Evolutionary conservation across 331 rosid species (phyloP).

Genomic region (Arachis monticola): DNA sequence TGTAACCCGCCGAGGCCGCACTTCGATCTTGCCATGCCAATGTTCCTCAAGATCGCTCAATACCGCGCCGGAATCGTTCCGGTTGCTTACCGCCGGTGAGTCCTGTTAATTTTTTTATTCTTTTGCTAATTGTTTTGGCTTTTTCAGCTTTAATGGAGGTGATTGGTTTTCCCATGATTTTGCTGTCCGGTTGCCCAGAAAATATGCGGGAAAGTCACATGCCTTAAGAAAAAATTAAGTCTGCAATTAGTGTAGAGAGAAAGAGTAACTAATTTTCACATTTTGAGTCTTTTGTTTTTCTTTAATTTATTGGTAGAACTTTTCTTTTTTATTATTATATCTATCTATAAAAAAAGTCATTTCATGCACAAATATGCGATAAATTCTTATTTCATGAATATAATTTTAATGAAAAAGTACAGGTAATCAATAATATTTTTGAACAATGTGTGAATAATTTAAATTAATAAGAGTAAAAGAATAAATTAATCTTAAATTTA

Average conservation of each 20-base stretch:
- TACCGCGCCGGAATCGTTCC: conserved; percentile 99
- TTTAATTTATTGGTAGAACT: too few relatives aligned
- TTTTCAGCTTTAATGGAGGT: not conserved
- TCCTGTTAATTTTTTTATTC: not conserved
- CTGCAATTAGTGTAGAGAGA: not conserved
- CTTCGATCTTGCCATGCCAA: conserved; percentile 98
- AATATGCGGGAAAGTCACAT: not conserved
- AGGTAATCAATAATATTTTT: too few relatives aligned
- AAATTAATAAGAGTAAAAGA: too few relatives aligned
- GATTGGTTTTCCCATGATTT: conserved; percentile 20
- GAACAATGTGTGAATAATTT: too few relatives aligned
- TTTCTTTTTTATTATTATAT: too few relatives aligned
- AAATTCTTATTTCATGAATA: too few relatives aligned
- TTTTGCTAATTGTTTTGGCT: not conserved
- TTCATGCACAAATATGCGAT: too few relatives aligned
- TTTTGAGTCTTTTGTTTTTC: too few relatives aligned
- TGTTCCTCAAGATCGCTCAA: conserved; percentile 97
- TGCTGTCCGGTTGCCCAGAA: not conserved
- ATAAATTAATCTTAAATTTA: too few relatives aligned
- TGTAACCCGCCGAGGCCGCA: conserved; percentile 97
- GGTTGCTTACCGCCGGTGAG: conserved; percentile 89
- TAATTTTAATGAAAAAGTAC: too few relatives aligned
- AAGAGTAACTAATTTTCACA: too few relatives aligned
- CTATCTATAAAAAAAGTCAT: too few relatives aligned
- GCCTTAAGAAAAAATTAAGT: not conserved